Evolutionary conservation across 2,329 filamentous ascomycete species (phyloP).

Genomic region (Ophiobolus disseminans): DNA sequence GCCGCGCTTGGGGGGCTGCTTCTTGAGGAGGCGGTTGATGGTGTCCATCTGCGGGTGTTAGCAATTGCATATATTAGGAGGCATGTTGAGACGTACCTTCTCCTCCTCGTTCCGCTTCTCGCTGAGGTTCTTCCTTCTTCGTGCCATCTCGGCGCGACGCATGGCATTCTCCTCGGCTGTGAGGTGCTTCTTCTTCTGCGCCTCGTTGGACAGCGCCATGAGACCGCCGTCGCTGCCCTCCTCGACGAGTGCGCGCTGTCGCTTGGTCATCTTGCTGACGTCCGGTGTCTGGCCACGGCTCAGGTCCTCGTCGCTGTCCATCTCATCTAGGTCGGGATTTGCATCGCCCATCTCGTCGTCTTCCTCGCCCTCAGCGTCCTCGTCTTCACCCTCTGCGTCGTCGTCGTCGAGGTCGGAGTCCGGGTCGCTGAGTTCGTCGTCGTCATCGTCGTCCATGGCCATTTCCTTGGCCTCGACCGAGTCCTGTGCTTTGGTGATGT

Average conservation of each 20-base stretch:
- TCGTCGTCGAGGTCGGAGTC: conserved; percentile 53
- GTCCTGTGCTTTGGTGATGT: conserved; percentile 43
- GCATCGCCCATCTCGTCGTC: conserved; percentile 47
- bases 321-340: conserved; percentile 47
- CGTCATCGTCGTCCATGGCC: conserved; percentile 56
- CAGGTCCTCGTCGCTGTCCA: conserved; percentile 62
- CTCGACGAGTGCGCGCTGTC: conserved; percentile 68
- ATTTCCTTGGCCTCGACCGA: conserved; percentile 60
- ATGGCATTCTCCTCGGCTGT: conserved; percentile 77
- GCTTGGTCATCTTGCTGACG: conserved; percentile 70
- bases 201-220: conserved; percentile 67
- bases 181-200: conserved; percentile 75
- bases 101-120: conserved; percentile 82
- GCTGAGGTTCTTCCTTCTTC: conserved; percentile 74
- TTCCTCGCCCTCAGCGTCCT: conserved; percentile 51
- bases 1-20: conserved; percentile 75
- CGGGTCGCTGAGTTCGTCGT: conserved; percentile 51
- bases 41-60: conserved; percentile 73
- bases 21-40: conserved; percentile 88
- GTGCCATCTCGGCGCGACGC: conserved; percentile 76
- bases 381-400: conserved; percentile 57
- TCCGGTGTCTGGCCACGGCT: conserved; percentile 67
- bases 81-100: conserved; percentile 59
- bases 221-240: conserved; percentile 55
- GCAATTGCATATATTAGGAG: conserved; percentile 2